phyloP scores from a whole-genome alignment of 2,329 filamentous ascomycete genomes.

The Xylariaceae sp. region DNA sequence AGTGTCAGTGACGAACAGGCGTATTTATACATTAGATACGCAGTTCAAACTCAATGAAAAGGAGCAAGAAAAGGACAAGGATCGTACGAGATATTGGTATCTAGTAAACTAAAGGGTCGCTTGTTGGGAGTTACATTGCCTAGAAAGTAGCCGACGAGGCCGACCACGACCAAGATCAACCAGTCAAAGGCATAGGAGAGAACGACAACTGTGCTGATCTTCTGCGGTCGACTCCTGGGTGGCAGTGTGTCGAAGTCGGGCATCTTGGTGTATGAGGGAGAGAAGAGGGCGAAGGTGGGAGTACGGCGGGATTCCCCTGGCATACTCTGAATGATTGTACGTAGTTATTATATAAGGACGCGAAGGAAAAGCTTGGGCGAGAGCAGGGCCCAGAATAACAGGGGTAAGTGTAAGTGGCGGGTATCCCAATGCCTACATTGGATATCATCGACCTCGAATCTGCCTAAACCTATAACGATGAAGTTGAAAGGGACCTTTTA shows the following conservation, averaged over 20 bases:
- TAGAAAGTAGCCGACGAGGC: constrained; percentile 56
- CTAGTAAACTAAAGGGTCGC: constrained; percentile 66
- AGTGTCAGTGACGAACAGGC: constrained; percentile 4
- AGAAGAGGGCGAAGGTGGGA: constrained; percentile 24
- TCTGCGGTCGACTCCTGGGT: constrained; percentile 21
- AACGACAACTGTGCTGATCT: constrained; percentile 41
- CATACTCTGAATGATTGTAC: constrained; percentile 24
- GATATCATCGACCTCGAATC: no score
- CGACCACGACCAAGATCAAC: constrained; percentile 60
- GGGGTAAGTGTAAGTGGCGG: not conserved
- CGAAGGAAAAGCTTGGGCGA: constrained; percentile 14
- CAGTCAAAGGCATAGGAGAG: constrained; percentile 71
- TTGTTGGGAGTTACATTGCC: constrained; percentile 60
- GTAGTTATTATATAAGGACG: not conserved
- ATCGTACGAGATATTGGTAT: constrained; percentile 69
- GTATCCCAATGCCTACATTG: no score
- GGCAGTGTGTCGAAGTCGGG: constrained; percentile 24
- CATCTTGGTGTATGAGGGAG: constrained; percentile 33
- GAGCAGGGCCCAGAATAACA: not conserved
- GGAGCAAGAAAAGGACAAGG: not conserved
- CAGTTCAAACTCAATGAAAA: not conserved
- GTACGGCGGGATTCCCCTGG: constrained; percentile 25
- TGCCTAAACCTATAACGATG: no score
- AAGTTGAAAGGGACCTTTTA: no score
- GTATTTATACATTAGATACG: not conserved